Percentiles rank a stretch among this genome's conserved stretches.
phyloP scores from a whole-genome alignment of 2,329 filamentous ascomycete species.

The Penicillium italicum region DNA sequence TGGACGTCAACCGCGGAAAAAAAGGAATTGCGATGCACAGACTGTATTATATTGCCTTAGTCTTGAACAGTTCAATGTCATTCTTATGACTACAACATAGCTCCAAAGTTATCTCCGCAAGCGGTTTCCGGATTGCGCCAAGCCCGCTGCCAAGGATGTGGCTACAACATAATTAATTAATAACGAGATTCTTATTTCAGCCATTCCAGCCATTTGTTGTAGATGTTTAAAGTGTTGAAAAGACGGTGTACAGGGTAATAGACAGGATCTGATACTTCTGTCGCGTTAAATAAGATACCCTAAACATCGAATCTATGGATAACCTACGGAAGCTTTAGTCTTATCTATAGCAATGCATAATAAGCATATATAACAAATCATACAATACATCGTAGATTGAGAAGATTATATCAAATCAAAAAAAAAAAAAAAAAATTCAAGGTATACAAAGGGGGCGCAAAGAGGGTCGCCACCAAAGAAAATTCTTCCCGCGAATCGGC shows the following conservation, averaged over 20 bases:
- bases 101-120: background rate
- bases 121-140: background rate
- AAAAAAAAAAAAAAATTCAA: background rate
- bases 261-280: background rate
- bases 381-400: background rate
- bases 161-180: background rate
- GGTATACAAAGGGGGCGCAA: background rate
- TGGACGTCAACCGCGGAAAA: background rate
- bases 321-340: background rate
- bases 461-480: conserved; percentile 1
- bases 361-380: background rate
- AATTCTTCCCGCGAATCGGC: conserved; percentile 7
- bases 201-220: no score
- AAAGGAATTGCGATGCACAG: background rate
- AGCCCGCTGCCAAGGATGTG: background rate
- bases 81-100: background rate
- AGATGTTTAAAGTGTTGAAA: background rate
- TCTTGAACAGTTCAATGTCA: background rate
- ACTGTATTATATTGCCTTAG: no score
- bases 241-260: background rate
- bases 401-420: background rate
- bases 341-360: background rate
- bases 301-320: background rate
- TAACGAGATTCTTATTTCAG: background rate
- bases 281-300: background rate